phyloP scores from a whole-genome alignment of 306 rosid species.

The Pyrus pyrifolia region DNA sequence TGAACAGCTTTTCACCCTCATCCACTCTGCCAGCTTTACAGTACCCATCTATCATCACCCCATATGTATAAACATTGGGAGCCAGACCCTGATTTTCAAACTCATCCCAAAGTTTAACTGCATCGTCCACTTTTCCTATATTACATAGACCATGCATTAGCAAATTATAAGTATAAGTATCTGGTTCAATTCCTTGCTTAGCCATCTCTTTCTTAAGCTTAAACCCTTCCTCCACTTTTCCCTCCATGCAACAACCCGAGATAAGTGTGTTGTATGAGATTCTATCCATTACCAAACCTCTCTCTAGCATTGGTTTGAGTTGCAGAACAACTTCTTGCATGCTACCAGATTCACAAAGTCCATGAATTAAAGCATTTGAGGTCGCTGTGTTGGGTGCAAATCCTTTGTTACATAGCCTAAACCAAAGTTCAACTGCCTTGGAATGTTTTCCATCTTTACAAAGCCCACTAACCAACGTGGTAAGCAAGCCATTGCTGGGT shows the following conservation, averaged over 20 bases:
- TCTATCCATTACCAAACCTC: conserved; percentile 47
- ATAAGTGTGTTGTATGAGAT: conserved; percentile 67
- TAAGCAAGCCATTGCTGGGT: conserved; percentile 51
- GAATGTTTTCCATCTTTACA: conserved; percentile 47
- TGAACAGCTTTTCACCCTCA: conserved; percentile 45
- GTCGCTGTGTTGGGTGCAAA: conserved; percentile 44
- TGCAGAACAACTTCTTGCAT: conserved; percentile 36
- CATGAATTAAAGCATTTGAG: conserved; percentile 65
- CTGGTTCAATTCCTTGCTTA: conserved; percentile 47
- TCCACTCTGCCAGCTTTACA: conserved; percentile 48
- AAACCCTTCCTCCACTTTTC: conserved; percentile 41
- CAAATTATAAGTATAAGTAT: conserved; percentile 51
- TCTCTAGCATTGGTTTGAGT: conserved; percentile 42
- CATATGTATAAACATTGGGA: conserved; percentile 60
- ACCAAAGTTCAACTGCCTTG: conserved; percentile 65
- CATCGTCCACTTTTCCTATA: conserved; percentile 52
- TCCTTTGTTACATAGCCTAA: conserved; percentile 44
- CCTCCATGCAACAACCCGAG: conserved; percentile 51
- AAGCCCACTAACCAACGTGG: conserved; percentile 51
- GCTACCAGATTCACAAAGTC: conserved; percentile 47
- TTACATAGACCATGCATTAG: conserved; percentile 49
- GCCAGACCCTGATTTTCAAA: conserved; percentile 34
- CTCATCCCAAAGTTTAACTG: conserved; percentile 46
- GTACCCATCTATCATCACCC: conserved; percentile 56
- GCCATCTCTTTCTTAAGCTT: conserved; percentile 55